Evolutionary conservation across 805 yeast species (phyloP), one percentile per base, ranked within the genome.

Genomic region (Kazachstania viticola): DNA sequence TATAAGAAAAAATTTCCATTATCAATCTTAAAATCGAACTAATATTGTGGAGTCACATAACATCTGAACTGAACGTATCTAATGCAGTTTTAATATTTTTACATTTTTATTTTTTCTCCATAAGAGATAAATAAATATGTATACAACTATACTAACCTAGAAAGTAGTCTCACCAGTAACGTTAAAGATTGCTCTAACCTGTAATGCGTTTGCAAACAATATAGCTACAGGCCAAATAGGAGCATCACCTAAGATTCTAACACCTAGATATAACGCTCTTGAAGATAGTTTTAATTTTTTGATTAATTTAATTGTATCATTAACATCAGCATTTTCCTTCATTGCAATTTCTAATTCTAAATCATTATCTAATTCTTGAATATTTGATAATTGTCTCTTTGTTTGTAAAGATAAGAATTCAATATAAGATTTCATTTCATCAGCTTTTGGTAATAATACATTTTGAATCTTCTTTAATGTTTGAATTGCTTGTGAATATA

Each of bases 181-280:
- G 28, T 58, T 60, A 38, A 45, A 48, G 4, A 70, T 62, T 4
- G 77, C 75, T 46, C 85, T 67, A 21, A 75, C 69, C 48, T 77
- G 79, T 45, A 79, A 61, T 2, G 84, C 85, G 49, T 79, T 88
- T 0, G 88, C 88, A 60, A 79, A 78, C 14, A 77, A 70, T 51
- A 80, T 59, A 1, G 85, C 81, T 31, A 79, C 67, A 0, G 91
- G 91, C 93, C 93, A 80, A 17, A 80, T 78, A 12, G 91, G 91
- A 0, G 87, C 87, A 60, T 80, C 91, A 4, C 85, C 84, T 31
- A 80, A 61, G 19, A 80, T 76, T 44, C 84, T 61, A 9, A 80
- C 80, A 25, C 91, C 93, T 24, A 80, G 55, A 34, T 77, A 75
- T 25, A 80, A 55, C 14, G 76, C 65, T 48, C 75, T 68, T 31